These are phyloP conservation scores for Cryptococcus sp. DNA, from an alignment of 1,284 basidiomycete species.

Conservation along the genomic window DNA sequence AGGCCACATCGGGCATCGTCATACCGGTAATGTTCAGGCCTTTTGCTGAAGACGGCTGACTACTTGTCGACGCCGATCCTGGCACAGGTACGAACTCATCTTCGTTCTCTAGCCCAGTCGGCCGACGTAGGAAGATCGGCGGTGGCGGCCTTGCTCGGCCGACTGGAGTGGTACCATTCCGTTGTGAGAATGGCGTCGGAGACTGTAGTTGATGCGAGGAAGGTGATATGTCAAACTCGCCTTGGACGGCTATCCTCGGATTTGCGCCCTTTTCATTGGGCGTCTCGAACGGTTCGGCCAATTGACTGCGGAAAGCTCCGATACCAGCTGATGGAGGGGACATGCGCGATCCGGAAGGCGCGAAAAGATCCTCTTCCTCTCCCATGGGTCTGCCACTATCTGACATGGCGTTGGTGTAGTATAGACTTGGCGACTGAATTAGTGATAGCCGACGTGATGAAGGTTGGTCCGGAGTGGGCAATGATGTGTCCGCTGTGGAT, in stretches of 20 bases:
- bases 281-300: too few species aligned
- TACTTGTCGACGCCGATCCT: slow-evolving; percentile 1
- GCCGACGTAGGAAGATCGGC: slow-evolving; percentile 30
- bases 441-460: slow-evolving; percentile 9
- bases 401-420: too few species aligned
- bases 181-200: slow-evolving; percentile 14
- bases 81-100: slow-evolving; percentile 9
- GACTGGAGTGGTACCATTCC: background rate
- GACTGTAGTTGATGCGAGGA: slow-evolving; percentile 3
- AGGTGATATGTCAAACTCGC: background rate
- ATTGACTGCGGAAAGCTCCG: background rate
- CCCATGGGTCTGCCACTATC: too few species aligned
- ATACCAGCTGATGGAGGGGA: too few species aligned
- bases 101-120: slow-evolving; percentile 14
- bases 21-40: slow-evolving; percentile 19
- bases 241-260: background rate
- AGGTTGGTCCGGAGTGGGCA: slow-evolving; percentile 20
- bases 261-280: background rate
- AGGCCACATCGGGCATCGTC: slow-evolving; percentile 2
- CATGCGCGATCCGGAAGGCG: slow-evolving; percentile 1
- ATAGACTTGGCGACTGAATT: too few species aligned
- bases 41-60: slow-evolving; percentile 8
- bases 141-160: slow-evolving; percentile 26
- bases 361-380: slow-evolving; percentile 9
- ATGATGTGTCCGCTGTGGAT: slow-evolving; percentile 12